Evolutionary conservation across 2,329 filamentous ascomycete genomes (phyloP).

Genomic region (Fusarium transvaalense): DNA sequence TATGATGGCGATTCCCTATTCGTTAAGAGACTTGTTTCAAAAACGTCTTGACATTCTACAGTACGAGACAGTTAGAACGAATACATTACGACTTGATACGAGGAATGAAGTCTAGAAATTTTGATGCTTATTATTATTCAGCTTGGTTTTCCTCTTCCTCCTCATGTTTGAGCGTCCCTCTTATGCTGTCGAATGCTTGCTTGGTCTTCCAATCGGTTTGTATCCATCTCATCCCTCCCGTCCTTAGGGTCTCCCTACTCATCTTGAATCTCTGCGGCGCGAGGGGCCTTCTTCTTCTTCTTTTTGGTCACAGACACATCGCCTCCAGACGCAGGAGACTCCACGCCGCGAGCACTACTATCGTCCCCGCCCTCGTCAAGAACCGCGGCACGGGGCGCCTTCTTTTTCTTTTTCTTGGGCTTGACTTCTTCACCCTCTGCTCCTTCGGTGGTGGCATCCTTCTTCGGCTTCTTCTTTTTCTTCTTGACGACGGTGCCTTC

Average conservation of each 20-base stretch:
- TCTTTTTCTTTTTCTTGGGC: slow-evolving; percentile 54
- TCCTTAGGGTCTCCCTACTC: slow-evolving; percentile 14
- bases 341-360: slow-evolving; percentile 33
- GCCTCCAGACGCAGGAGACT: slow-evolving; percentile 37
- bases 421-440: slow-evolving; percentile 38
- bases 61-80: slow-evolving; percentile 9
- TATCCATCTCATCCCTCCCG: neutral
- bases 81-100: slow-evolving; percentile 8
- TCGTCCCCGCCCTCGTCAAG: slow-evolving; percentile 37
- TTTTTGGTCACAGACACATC: slow-evolving; percentile 58
- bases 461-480: slow-evolving; percentile 67
- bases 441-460: slow-evolving; percentile 44
- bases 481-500: slow-evolving; percentile 78
- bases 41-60: neutral
- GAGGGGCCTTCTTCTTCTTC: slow-evolving; percentile 59
- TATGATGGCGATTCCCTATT: slow-evolving; percentile 46
- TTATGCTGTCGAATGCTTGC: slow-evolving; percentile 23
- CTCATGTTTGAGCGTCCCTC: slow-evolving; percentile 15
- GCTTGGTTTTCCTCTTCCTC: slow-evolving; percentile 26
- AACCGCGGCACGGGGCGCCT: slow-evolving; percentile 33
- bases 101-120: slow-evolving; percentile 8
- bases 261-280: slow-evolving; percentile 49
- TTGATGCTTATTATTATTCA: slow-evolving; percentile 23
- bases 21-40: slow-evolving; percentile 36
- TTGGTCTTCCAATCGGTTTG: neutral